Evolutionary conservation across 83 land plant genomes (phyloP).

Genomic region (Thuja plicata): DNA sequence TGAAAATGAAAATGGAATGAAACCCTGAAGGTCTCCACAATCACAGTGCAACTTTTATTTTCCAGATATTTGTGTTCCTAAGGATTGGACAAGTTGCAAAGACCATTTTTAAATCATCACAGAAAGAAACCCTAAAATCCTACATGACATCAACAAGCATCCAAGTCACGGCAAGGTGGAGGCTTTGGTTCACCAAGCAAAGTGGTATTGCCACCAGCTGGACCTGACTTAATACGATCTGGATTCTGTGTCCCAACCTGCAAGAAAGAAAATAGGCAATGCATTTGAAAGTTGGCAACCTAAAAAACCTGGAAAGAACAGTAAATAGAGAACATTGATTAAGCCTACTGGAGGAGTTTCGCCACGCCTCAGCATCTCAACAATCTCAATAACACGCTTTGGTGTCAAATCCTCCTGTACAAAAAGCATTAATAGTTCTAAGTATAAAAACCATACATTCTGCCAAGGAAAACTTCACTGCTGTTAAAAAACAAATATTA

Average conservation of each 20-base stretch:
- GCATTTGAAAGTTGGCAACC: background rate
- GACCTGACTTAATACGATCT: conserved; percentile 61
- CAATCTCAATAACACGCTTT: conserved; percentile 84
- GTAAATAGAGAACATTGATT: background rate
- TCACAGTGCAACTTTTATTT: background rate
- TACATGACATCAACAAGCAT: conserved; percentile 59
- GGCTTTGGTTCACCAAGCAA: conserved; percentile 89
- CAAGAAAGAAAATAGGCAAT: conserved; percentile 10
- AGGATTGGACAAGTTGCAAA: background rate
- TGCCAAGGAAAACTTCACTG: background rate
- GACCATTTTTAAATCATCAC: background rate
- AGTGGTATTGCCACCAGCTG: conserved; percentile 91
- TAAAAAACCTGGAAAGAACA: background rate
- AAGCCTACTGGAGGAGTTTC: conserved; percentile 80
- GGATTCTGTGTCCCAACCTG: conserved; percentile 95
- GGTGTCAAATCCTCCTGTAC: conserved; percentile 96
- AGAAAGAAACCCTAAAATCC: background rate
- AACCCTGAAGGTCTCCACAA: background rate
- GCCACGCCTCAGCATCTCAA: conserved; percentile 87
- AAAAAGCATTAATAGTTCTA: conserved; percentile 10
- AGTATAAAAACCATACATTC: background rate
- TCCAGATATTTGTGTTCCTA: background rate
- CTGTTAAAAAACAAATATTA: background rate
- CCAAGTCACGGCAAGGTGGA: conserved; percentile 89
- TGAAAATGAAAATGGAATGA: background rate